A percentile compares a stretch with the other conserved stretches of the same genome.
phyloP scores from a whole-genome alignment of 441 rosid species.

The Syzygium malaccense region DNA sequence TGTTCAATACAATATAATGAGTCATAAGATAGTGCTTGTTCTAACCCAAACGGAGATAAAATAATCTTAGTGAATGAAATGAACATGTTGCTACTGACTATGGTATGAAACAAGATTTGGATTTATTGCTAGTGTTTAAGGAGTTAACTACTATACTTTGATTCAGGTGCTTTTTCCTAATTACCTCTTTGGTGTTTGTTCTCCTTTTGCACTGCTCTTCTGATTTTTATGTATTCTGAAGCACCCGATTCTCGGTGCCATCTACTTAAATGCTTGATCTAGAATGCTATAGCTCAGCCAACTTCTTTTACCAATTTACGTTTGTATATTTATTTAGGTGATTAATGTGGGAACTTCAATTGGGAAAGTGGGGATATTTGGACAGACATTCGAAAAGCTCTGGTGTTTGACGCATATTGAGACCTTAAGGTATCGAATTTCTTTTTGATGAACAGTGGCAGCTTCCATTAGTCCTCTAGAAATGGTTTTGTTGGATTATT shows the following conservation, averaged over 20 bases:
- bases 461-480: not conserved
- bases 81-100: not conserved
- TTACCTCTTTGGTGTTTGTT: not conserved
- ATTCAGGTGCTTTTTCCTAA: not conserved
- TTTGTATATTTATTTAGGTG: slow-evolving; percentile 40
- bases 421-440: slow-evolving; percentile 59
- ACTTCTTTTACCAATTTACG: not conserved
- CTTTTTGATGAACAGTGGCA: not conserved
- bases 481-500: not conserved
- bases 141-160: not conserved
- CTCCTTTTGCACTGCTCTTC: not conserved
- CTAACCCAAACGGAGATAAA: not conserved
- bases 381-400: slow-evolving; percentile 50
- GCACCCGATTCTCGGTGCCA: not conserved
- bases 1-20: not conserved
- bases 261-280: not conserved
- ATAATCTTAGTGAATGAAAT: not conserved
- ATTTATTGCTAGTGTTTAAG: not conserved
- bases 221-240: not conserved
- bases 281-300: not conserved
- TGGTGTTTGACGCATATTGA: slow-evolving; percentile 97
- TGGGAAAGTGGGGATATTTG: slow-evolving; percentile 78
- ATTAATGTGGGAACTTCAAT: slow-evolving; percentile 90
- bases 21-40: not conserved
- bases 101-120: not conserved